Evolutionary conservation across 345 rosid genomes (phyloP).

Genomic region (Eucalyptus shirleyi): DNA sequence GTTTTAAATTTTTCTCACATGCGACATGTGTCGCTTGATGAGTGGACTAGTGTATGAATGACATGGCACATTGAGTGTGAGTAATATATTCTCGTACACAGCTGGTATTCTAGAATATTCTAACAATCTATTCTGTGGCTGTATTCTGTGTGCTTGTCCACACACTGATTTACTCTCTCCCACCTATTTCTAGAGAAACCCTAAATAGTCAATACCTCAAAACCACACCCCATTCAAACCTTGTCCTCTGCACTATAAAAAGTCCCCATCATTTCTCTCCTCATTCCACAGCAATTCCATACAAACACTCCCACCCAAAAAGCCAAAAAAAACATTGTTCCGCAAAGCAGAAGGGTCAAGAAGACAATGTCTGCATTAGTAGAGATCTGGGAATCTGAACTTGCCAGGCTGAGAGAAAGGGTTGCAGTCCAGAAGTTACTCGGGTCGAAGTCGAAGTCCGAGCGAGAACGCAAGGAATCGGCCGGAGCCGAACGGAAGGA

Average conservation of each 20-base stretch:
- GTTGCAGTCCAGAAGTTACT: neutral
- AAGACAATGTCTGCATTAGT: neutral
- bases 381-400: neutral
- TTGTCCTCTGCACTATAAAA: neutral
- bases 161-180: neutral
- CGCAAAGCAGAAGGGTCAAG: neutral
- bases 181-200: neutral
- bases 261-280: neutral
- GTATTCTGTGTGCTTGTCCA: neutral
- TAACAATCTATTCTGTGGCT: neutral
- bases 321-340: no score
- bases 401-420: neutral
- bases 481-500: neutral
- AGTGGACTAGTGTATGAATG: no score
- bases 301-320: neutral
- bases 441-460: neutral
- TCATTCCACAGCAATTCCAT: neutral
- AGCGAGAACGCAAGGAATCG: neutral
- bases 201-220: neutral
- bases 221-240: neutral
- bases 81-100: neutral
- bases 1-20: no score
- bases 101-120: neutral
- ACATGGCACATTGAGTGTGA: no score
- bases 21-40: fast-evolving